These are phyloP conservation scores for Mangifera indica DNA, from an alignment of 345 rosid genomes.

Conservation along the genomic window DNA sequence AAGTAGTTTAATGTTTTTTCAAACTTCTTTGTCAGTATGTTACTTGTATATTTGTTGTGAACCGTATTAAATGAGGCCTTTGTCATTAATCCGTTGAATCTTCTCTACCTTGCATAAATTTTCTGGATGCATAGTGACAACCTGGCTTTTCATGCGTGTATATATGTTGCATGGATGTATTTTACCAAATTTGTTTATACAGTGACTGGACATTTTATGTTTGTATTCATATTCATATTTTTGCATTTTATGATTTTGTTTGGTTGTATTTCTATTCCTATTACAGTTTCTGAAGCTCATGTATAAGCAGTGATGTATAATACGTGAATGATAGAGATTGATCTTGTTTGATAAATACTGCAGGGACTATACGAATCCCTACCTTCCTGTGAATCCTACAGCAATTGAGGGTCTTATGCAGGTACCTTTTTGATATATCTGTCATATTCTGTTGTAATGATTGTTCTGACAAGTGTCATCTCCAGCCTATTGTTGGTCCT, in stretches of 20 bases:
- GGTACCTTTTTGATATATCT: slow-evolving; percentile 36
- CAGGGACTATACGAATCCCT: slow-evolving; percentile 97
- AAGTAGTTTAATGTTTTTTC: slow-evolving; percentile 22
- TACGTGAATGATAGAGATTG: slow-evolving; percentile 19
- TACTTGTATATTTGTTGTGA: slow-evolving; percentile 13
- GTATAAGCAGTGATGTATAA: not conserved
- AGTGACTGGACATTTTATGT: too few relatives aligned
- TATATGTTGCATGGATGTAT: not conserved
- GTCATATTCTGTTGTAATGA: not conserved
- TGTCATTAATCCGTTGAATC: not conserved
- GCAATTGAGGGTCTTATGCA: slow-evolving; percentile 84
- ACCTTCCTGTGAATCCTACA: slow-evolving; percentile 94
- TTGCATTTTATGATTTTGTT: not conserved
- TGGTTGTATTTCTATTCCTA: not conserved
- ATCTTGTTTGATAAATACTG: slow-evolving; percentile 22
- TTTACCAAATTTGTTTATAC: not conserved
- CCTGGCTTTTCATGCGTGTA: not conserved
- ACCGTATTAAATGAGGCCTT: slow-evolving; percentile 6
- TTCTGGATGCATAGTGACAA: not conserved
- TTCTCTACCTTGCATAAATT: not conserved
- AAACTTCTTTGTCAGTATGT: slow-evolving; percentile 14
- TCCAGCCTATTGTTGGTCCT: slow-evolving; percentile 74
- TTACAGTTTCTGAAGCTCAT: slow-evolving; percentile 7
- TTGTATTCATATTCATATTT: not conserved
- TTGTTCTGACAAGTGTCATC: slow-evolving; percentile 23